Percentiles rank a stretch among this genome's conserved stretches.
phyloP scores from a whole-genome alignment of 495 filamentous ascomycete genomes.

The Neurospora sp. region DNA sequence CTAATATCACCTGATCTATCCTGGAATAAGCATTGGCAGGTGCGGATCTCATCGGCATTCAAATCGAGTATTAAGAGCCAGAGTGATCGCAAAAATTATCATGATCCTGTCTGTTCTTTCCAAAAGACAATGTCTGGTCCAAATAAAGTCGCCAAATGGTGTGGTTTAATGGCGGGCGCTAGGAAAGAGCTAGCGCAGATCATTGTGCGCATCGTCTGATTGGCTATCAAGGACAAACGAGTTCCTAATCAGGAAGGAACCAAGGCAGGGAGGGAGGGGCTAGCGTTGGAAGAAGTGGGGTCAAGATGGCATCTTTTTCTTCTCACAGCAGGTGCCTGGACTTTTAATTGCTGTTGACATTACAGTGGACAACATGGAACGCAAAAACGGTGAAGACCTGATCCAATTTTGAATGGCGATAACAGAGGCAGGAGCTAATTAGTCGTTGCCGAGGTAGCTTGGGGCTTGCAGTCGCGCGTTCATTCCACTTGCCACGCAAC shows the following conservation, averaged over 20 bases:
- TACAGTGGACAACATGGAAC: background rate
- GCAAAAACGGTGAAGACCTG: background rate
- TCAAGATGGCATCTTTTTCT: background rate
- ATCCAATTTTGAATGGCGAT: too few species aligned
- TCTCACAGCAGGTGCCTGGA: background rate
- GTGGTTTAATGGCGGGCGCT: background rate
- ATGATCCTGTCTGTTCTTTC: background rate
- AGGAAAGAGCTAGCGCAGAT: background rate
- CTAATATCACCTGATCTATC: background rate
- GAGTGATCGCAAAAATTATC: background rate
- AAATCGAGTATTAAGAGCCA: background rate
- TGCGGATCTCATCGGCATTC: background rate
- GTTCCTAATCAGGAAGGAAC: constrained; percentile 21
- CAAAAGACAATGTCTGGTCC: background rate
- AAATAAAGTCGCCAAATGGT: background rate
- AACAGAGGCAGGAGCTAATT: too few species aligned
- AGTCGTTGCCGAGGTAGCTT: too few species aligned
- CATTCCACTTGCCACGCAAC: too few species aligned
- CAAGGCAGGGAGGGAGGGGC: background rate
- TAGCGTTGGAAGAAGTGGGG: background rate
- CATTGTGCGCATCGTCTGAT: background rate
- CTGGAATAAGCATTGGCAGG: background rate
- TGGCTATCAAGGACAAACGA: constrained; percentile 4
- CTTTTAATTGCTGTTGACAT: background rate
- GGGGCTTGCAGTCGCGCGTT: too few species aligned